Percentiles rank a stretch among this genome's conserved stretches.
These are phyloP conservation scores for Calonectria ilicicola DNA, from an alignment of 2,329 filamentous ascomycete species.

Conservation along the genomic window DNA sequence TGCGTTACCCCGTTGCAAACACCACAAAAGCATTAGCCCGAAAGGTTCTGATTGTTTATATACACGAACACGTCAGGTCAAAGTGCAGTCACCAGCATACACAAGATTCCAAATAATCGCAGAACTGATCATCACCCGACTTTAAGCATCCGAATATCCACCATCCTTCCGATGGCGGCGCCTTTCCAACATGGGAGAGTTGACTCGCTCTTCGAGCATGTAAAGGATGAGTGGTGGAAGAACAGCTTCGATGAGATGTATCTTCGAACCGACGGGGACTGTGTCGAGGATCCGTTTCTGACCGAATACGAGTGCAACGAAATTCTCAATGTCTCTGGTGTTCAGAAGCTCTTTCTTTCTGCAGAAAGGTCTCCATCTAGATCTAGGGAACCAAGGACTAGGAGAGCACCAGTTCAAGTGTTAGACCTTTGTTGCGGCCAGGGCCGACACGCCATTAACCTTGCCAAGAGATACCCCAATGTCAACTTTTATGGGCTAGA, in stretches of 20 bases:
- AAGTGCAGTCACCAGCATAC: not conserved
- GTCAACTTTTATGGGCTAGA: constrained; percentile 1
- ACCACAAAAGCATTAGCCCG: not conserved
- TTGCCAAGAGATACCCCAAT: not conserved
- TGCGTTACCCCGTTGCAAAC: not conserved
- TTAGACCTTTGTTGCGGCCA: not conserved
- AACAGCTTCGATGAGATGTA: constrained; percentile 4
- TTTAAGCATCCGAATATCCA: too few relatives aligned
- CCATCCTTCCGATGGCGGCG: not conserved
- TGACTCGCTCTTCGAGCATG: not conserved
- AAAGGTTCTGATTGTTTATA: not conserved
- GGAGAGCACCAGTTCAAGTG: not conserved
- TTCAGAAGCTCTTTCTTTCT: not conserved
- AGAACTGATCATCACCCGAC: not conserved
- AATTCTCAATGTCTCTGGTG: not conserved
- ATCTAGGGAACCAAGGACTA: not conserved
- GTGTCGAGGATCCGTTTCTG: not conserved
- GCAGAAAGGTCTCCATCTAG: not conserved
- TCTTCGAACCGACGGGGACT: not conserved
- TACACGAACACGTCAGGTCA: not conserved
- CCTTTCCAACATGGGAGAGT: not conserved
- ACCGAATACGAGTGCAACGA: constrained; percentile 3
- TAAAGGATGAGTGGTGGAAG: not conserved
- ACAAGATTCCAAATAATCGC: not conserved
- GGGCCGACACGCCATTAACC: not conserved